These are phyloP conservation scores for Hymenoscyphus fraxineus DNA, from an alignment of 2,329 filamentous ascomycete species.

Conservation along the genomic window DNA sequence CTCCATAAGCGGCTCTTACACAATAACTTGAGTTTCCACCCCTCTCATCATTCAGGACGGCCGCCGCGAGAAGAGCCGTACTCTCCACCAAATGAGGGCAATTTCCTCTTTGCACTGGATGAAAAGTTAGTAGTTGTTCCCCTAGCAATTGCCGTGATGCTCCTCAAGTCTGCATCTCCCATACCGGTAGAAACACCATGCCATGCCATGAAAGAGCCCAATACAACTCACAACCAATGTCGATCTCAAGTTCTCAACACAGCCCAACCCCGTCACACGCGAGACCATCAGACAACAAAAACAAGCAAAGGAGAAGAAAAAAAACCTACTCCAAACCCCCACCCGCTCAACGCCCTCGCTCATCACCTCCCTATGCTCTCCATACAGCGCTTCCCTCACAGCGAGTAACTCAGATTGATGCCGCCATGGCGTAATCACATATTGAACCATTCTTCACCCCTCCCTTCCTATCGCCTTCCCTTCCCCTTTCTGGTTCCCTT, in stretches of 20 bases:
- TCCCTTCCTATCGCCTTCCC: neutral
- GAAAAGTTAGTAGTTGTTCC: conserved; percentile 50
- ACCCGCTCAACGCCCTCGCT: conserved; percentile 53
- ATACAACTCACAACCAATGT: neutral
- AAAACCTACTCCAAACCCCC: conserved; percentile 51
- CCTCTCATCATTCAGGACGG: conserved; percentile 58
- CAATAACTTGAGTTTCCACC: conserved; percentile 45
- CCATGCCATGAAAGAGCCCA: neutral
- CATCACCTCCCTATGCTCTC: conserved; percentile 27
- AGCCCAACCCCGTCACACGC: neutral
- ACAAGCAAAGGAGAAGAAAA: neutral
- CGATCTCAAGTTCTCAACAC: neutral
- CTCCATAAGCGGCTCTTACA: conserved; percentile 65
- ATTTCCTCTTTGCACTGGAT: conserved; percentile 67
- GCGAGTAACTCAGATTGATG: conserved; percentile 60
- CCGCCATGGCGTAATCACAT: conserved; percentile 72
- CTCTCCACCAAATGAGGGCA: conserved; percentile 78
- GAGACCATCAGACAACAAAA: neutral
- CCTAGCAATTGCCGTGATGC: conserved; percentile 28
- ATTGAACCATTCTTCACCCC: conserved; percentile 55
- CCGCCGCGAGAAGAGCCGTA: conserved; percentile 68
- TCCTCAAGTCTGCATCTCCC: conserved; percentile 34
- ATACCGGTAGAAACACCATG: no score
- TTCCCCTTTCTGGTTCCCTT: neutral
- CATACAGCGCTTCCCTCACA: conserved; percentile 63